phyloP scores from a whole-genome alignment of 495 filamentous ascomycete genomes.

The Tuber indicum region DNA sequence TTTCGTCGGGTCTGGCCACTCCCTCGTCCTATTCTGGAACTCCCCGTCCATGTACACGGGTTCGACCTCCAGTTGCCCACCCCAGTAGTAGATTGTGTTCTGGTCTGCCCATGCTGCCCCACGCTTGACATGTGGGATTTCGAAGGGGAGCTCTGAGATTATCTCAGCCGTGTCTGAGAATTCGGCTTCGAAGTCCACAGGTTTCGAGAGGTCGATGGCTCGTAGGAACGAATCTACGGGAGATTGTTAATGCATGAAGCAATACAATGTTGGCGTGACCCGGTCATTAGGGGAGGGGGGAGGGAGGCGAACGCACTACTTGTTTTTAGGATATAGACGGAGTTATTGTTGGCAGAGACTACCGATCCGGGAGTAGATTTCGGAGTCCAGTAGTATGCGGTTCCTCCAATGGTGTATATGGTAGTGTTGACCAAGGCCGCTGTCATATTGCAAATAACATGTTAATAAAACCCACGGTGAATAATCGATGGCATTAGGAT shows the following conservation, averaged over 20 bases:
- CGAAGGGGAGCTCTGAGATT: not conserved
- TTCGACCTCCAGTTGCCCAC: not conserved
- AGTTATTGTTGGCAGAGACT: not conserved
- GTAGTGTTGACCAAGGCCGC: not conserved
- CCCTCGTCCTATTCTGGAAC: not conserved
- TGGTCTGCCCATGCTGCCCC: not conserved
- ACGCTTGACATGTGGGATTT: not conserved
- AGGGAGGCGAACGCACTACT: not conserved
- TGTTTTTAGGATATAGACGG: not conserved
- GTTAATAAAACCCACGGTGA: not conserved
- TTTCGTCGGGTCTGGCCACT: not conserved
- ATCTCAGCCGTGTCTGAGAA: not conserved
- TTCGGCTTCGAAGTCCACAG: not conserved
- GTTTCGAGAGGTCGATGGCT: not conserved
- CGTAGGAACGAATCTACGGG: not conserved
- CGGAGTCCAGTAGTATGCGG: not conserved
- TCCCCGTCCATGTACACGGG: not conserved
- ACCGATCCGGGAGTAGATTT: not conserved
- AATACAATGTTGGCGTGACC: not conserved
- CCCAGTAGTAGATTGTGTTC: slow-evolving; percentile 1
- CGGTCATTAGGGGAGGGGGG: too few relatives aligned
- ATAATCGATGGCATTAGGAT: not conserved
- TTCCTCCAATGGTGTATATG: not conserved
- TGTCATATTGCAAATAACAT: not conserved
- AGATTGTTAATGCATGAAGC: not conserved